Conservation (phyloP, 1,139 yeast species). For the Saccharomyces hybrid region DNA sequence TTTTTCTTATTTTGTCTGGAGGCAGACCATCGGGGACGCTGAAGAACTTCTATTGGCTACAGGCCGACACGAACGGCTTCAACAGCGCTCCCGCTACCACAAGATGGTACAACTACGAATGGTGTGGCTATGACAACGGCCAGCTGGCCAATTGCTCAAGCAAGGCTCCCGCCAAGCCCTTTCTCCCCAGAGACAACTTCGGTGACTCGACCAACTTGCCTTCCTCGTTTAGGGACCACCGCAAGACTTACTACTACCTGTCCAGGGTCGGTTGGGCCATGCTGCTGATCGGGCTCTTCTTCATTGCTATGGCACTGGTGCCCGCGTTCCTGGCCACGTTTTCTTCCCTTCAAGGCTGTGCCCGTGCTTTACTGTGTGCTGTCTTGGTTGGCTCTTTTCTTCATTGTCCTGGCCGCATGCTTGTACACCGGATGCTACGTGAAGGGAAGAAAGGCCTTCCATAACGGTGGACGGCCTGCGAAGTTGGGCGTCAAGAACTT, state of each 20-base stretch:
- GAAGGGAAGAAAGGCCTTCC: slow-evolving; percentile 52
- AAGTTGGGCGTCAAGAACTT: slow-evolving; percentile 50
- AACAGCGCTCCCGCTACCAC: slow-evolving; percentile 41
- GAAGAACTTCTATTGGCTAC: slow-evolving; percentile 58
- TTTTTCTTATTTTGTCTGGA: slow-evolving; percentile 62
- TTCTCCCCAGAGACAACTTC: slow-evolving; percentile 69
- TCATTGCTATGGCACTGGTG: slow-evolving; percentile 41
- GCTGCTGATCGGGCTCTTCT: slow-evolving; percentile 51
- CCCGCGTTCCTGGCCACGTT: slow-evolving; percentile 28
- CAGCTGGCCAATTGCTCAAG: slow-evolving; percentile 20
- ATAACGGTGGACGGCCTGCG: slow-evolving; percentile 41
- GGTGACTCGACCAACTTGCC: slow-evolving; percentile 48
- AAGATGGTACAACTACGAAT: slow-evolving; percentile 68
- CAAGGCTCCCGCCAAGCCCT: slow-evolving; percentile 47
- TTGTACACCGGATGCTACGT: slow-evolving; percentile 60
- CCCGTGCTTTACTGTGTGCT: slow-evolving; percentile 31
- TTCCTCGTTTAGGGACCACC: slow-evolving; percentile 38
- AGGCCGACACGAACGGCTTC: slow-evolving; percentile 57
- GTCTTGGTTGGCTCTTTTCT: slow-evolving; percentile 43
- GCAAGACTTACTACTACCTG: slow-evolving; percentile 51
- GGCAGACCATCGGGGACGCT: slow-evolving; percentile 42
- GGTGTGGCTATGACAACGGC: slow-evolving; percentile 45
- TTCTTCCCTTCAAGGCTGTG: slow-evolving; percentile 33
- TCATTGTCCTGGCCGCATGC: slow-evolving; percentile 51
- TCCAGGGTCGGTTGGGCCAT: slow-evolving; percentile 66